Conservation (phyloP, 148 eudicot genomes). For the Dysphania ambrosioides region DNA sequence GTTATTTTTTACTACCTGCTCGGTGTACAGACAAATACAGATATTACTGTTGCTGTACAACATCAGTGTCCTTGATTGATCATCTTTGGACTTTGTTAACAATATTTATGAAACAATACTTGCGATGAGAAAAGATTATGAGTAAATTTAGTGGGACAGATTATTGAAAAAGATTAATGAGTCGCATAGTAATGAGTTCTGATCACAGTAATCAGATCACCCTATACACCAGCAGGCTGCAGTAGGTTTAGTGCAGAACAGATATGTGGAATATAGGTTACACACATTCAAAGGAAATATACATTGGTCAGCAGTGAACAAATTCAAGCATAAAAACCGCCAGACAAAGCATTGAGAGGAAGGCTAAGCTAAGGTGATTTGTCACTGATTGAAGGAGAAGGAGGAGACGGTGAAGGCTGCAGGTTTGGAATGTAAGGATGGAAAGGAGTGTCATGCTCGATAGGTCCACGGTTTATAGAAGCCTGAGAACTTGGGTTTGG, state of each 20-base stretch:
- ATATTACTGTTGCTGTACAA: no score
- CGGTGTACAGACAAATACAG: no score
- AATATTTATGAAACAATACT: no score
- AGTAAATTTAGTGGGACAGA: no score
- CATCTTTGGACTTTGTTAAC: no score
- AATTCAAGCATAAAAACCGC: not conserved
- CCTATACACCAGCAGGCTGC: no score
- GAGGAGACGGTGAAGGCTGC: constrained; percentile 23
- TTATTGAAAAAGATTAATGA: no score
- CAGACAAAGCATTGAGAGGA: not conserved
- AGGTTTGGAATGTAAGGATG: constrained; percentile 28
- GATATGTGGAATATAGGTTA: not conserved
- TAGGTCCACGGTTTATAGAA: constrained; percentile 16
- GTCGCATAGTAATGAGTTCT: no score
- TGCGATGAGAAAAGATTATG: no score
- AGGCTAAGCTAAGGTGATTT: not conserved
- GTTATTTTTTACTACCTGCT: no score
- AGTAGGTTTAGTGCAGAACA: not conserved
- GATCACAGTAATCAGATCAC: no score
- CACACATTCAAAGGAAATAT: not conserved
- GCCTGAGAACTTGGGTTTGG: constrained; percentile 32
- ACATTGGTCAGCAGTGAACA: not conserved
- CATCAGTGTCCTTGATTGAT: no score
- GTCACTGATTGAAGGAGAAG: constrained; percentile 6
- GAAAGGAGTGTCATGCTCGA: constrained; percentile 24